Conservation (phyloP, 306 rosid species). For the Acacia melanoxylon region DNA sequence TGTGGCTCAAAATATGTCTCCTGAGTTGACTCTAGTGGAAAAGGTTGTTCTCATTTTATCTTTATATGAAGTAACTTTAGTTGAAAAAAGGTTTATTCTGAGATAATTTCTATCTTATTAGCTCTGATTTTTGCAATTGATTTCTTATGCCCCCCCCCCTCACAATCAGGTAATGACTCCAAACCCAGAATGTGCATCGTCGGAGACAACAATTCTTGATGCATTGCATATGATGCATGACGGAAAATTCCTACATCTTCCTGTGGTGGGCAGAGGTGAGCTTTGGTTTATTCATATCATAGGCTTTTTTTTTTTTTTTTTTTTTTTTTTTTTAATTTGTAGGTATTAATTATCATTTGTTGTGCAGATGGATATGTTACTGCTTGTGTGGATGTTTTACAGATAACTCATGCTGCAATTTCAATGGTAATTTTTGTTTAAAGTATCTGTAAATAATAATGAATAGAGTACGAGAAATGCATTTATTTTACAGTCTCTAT, state of each 20-base stretch:
- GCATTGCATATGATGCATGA: constrained; percentile 95
- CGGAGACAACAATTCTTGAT: constrained; percentile 86
- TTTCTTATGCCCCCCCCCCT: constrained; percentile 7
- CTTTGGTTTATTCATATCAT: constrained; percentile 25
- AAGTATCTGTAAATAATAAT: neutral
- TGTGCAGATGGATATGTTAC: constrained; percentile 69
- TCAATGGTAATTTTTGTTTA: constrained; percentile 69
- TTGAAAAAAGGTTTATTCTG: constrained; percentile 45
- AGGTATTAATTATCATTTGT: constrained; percentile 31
- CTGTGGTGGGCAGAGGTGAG: constrained; percentile 89
- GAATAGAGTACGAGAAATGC: neutral
- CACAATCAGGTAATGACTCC: constrained; percentile 81
- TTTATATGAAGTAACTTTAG: constrained; percentile 39
- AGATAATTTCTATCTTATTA: constrained; percentile 27
- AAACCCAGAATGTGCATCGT: constrained; percentile 81
- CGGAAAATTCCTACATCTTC: constrained; percentile 94
- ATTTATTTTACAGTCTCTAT: constrained; percentile 14
- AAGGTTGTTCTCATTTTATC: constrained; percentile 44
- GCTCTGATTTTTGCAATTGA: constrained; percentile 20
- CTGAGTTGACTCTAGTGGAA: constrained; percentile 80
- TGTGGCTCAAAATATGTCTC: constrained; percentile 81
- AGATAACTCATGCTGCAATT: constrained; percentile 89
- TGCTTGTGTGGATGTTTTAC: constrained; percentile 91
- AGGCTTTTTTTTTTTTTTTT: constrained; percentile 6
- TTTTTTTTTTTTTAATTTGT: too few species aligned